A percentile compares a stretch with the other conserved stretches of the same genome.
Evolutionary conservation across 2,329 filamentous ascomycete genomes (phyloP).

Genomic region (Calonectria henricotiae): DNA sequence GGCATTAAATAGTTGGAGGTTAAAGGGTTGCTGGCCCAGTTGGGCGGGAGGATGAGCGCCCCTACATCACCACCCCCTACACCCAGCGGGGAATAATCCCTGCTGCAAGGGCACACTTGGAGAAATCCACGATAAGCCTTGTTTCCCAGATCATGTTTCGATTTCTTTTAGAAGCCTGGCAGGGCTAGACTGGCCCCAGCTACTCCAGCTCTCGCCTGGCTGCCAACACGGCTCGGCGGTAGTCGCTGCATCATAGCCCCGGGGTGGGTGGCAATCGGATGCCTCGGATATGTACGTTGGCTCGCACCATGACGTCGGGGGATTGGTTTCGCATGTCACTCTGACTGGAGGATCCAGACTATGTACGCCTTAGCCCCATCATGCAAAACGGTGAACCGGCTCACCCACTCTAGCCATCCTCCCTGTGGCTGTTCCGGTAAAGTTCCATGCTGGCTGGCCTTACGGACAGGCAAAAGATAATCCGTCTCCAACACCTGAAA

Average conservation of each 20-base stretch:
- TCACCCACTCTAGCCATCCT: slow-evolving; percentile 8
- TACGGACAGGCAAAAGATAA: not conserved
- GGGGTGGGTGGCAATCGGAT: slow-evolving; percentile 23
- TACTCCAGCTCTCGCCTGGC: slow-evolving; percentile 11
- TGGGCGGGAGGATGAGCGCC: not conserved
- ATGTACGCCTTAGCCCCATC: slow-evolving; percentile 13
- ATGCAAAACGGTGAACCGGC: not conserved
- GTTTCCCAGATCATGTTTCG: slow-evolving; percentile 20
- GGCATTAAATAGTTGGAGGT: not conserved
- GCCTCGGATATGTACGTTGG: slow-evolving; percentile 9
- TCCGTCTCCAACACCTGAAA: not conserved
- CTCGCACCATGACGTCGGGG: slow-evolving; percentile 13
- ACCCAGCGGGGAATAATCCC: slow-evolving; percentile 16
- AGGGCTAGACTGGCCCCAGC: not conserved
- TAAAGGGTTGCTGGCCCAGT: not conserved
- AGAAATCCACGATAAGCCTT: slow-evolving; percentile 10
- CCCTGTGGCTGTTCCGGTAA: not conserved
- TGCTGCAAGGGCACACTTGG: slow-evolving; percentile 15
- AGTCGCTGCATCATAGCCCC: not conserved
- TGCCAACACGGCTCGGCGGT: not conserved
- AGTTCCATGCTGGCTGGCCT: not conserved
- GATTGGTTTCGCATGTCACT: slow-evolving; percentile 9
- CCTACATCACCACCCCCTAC: not conserved
- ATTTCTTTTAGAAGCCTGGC: slow-evolving; percentile 21
- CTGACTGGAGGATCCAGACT: slow-evolving; percentile 10